Base-by-base conservation (phyloP, 345 rosid genomes). In the Salix arbutifolia region DNA sequence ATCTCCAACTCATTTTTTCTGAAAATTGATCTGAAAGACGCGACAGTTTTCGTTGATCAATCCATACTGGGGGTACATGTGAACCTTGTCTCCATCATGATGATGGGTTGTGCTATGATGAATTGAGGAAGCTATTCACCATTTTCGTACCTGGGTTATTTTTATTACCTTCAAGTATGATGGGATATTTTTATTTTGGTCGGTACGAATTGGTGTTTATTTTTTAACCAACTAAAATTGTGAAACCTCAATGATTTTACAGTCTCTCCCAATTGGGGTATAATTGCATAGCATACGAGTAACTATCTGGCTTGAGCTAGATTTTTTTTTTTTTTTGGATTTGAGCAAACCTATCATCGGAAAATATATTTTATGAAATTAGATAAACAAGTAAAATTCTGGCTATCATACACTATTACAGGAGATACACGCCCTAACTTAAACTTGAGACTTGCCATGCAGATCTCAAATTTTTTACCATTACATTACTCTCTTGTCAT, bases 1-100 rank as follows among this genome's bases (percentile, higher is more conserved):
- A 33, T 37, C 67, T 69, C 74, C 79, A 70, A 77, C 69, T 70
- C 69, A 69, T 38, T 65, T 8, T 26, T 69, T 40, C 42, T 40
- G n/a, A 40, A n/a, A 37, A 58, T 25, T 64, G 66, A 71, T 64
- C 64, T 13, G 75, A 77, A 77, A 65, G 65, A 64, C 50, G 18
- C 33, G 70, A 50, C 65, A 46, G 19, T 42, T 30, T 64, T 64
- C 48, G 56, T 38, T 73, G 71, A 21, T 65, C 21, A 26, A 65
- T 19, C 31, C 18, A 42, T n/a, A 21, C 30, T 4, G 3, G 26
- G 60, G 30, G 46, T 65, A 6, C 77, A 66, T 66, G 77, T 65
- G 71, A 48, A 50, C 13, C 21, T 30, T 74, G 77, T 65, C 76
- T 58, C 70, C 44, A 25, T 74, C 67, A 33, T n/a, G 3, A 25